These are phyloP conservation scores for Hondaea fermentalgiana DNA, from an alignment of 108 stramenopile species.

Conservation along the genomic window DNA sequence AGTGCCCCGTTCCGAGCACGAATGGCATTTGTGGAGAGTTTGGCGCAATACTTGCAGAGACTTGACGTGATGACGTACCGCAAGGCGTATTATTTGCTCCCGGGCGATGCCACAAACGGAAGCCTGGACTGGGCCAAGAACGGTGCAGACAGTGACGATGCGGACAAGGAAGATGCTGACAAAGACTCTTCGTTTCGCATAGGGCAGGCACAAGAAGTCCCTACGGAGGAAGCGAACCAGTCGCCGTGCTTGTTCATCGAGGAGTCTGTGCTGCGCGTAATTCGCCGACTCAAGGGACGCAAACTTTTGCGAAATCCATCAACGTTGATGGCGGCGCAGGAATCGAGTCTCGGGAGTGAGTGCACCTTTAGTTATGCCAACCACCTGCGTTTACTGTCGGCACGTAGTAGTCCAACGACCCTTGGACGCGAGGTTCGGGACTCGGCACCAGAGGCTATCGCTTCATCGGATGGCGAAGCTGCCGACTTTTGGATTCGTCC, in stretches of 20 bases:
- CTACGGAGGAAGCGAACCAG: background rate
- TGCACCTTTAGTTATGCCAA: background rate
- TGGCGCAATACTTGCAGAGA: background rate
- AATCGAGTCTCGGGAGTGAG: background rate
- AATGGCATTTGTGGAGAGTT: background rate
- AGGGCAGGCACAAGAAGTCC: background rate
- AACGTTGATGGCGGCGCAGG: background rate
- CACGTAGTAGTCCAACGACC: background rate
- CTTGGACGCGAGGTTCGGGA: background rate
- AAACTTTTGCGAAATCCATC: background rate
- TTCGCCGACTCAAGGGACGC: background rate
- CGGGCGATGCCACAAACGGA: background rate
- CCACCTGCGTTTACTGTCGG: background rate
- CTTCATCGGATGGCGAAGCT: background rate
- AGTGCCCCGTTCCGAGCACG: background rate
- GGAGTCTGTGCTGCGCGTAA: background rate
- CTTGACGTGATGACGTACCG: background rate
- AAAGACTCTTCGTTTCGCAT: background rate
- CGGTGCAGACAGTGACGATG: background rate
- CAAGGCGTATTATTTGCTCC: background rate
- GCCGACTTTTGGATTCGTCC: background rate
- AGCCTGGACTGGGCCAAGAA: background rate
- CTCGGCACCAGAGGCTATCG: background rate
- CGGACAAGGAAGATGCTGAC: background rate
- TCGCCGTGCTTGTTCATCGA: background rate